Evolutionary conservation across 805 yeast species (phyloP).

Genomic region (Blastobotrys peoriensis): DNA sequence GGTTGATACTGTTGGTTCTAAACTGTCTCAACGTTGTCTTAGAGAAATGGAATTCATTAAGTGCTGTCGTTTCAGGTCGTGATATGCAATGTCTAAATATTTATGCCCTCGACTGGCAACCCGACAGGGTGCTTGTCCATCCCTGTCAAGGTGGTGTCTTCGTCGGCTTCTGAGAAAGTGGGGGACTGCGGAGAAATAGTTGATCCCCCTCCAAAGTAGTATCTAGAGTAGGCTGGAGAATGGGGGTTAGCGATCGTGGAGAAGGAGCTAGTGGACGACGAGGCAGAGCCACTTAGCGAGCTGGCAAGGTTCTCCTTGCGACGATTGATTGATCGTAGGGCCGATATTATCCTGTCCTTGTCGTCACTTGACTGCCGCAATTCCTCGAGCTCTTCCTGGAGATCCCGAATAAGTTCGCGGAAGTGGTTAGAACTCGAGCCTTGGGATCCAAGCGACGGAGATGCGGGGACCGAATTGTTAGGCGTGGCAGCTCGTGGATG

Average conservation of each 20-base stretch:
- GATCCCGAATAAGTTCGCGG: conserved; percentile 42
- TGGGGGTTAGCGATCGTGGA: conserved; percentile 3
- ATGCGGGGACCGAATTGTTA: conserved; percentile 1
- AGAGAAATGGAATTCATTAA: no score
- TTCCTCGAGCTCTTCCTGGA: conserved; percentile 62
- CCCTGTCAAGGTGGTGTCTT: conserved; percentile 4
- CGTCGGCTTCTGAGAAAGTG: conserved; percentile 4
- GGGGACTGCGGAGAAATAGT: conserved; percentile 3
- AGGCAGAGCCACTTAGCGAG: conserved; percentile 5
- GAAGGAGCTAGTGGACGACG: not conserved
- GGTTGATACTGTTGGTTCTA: no score
- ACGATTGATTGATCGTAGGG: conserved; percentile 59
- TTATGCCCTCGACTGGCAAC: not conserved
- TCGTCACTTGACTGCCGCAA: conserved; percentile 57
- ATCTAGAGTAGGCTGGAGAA: conserved; percentile 14
- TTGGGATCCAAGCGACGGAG: conserved; percentile 16
- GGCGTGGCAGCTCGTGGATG: conserved; percentile 4
- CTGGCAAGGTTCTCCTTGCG: conserved; percentile 39
- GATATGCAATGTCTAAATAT: not conserved
- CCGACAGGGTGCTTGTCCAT: conserved; percentile 2
- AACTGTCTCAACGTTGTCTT: no score
- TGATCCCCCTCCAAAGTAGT: conserved; percentile 9
- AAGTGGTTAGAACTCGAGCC: conserved; percentile 11
- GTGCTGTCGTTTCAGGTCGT: no score
- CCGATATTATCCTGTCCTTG: conserved; percentile 74